Base-by-base conservation (phyloP, 129 eudicot genomes). In the Chrysanthemum makinoi region DNA sequence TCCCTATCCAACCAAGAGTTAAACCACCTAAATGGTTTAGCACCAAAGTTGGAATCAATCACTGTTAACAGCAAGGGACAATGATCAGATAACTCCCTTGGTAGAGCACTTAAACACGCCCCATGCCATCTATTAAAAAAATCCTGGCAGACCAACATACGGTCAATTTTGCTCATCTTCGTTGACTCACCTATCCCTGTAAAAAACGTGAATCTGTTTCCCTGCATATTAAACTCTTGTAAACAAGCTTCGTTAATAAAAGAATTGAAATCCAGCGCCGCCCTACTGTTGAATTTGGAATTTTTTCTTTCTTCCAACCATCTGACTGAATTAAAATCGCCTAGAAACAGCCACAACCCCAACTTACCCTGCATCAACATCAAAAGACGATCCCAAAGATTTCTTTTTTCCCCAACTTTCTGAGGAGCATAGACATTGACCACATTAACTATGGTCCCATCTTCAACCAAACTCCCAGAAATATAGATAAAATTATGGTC, bases 21-120 rank as follows among this genome's bases (percentile, higher is more conserved):
- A 16, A 54, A 54, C 60, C 60, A 54, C 18, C n/a, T 54, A 17
- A 54, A 54, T 17, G 60, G 60, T 54, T 54, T 54, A 54, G 60
- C 60, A 14, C 60, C 60, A 54, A 12, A 54, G n/a, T 54, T 54
- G 3, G 60, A 11, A 54, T 54, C 18, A 54, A n/a, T n/a, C 2
- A 13, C 6, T 13, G 60, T 54, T 54, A 54, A 13, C 60, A 54
- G n/a, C 6, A 54, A 0, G 19, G 60, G 60, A 48, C 52, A 6
- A 6, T 48, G 52, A 48, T 48, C 52, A 48, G 52, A 48, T 12
- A 48, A 48, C 13, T 54, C 60, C 18, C 60, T 54, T 4, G 60
- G 60, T 54, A 54, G 10, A n/a, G 22, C 60, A 5, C 60, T 54
- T 11, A 54, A 17, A n/a, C 60, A 54, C 7, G 60, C 60, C 19